phyloP scores from a whole-genome alignment of 1,139 yeast species.

The Schwanniomyces etchellsii region DNA sequence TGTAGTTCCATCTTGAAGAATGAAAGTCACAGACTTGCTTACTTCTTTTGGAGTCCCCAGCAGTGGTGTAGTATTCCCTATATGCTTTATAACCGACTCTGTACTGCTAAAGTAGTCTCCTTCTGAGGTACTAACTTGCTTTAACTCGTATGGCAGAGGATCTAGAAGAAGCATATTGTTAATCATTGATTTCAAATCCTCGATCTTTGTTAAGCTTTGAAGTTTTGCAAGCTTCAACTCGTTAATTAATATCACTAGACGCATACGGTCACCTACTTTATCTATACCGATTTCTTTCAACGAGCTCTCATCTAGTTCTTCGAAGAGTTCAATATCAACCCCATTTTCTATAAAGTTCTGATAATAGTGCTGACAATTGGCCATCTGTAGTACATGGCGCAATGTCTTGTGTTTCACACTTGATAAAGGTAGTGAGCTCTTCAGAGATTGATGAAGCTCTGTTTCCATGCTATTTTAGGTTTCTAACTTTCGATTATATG shows the following conservation, averaged over 20 bases:
- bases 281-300: conserved; percentile 70
- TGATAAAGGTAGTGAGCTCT: no score
- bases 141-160: conserved; percentile 8
- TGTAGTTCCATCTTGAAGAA: conserved; percentile 71
- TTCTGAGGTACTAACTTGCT: background rate
- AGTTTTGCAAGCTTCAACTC: conserved; percentile 34
- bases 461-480: no score
- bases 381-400: no score
- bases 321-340: conserved; percentile 53
- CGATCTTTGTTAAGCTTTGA: conserved; percentile 25
- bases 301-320: conserved; percentile 63
- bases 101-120: background rate
- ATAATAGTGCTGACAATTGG: conserved; percentile 32
- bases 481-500: no score
- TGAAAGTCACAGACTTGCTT: conserved; percentile 53
- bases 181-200: conserved; percentile 18
- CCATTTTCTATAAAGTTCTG: conserved; percentile 40
- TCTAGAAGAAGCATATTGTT: conserved; percentile 15
- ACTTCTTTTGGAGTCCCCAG: conserved; percentile 23
- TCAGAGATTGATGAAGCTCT: no score
- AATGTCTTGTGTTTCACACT: no score
- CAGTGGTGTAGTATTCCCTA: conserved; percentile 1
- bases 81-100: background rate
- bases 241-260: conserved; percentile 51
- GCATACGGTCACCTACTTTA: conserved; percentile 77